phyloP scores from a whole-genome alignment of 176 grass and related monocot species.

The Aegilops umbellulata region DNA sequence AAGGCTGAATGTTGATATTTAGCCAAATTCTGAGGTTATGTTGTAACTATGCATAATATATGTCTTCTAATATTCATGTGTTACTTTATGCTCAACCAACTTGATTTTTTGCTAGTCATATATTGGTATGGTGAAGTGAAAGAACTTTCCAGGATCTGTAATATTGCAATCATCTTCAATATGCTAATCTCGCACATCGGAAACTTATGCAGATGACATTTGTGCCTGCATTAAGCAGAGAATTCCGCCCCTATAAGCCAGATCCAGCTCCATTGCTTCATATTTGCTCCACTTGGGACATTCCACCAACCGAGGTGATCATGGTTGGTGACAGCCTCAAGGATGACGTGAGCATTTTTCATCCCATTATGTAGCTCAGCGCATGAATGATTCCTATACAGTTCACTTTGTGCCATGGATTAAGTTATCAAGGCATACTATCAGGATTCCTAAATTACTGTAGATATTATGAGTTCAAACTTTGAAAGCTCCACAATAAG shows the following conservation, averaged over 20 bases:
- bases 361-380: neutral
- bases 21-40: neutral
- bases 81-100: neutral
- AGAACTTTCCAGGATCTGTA: neutral
- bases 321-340: conserved; percentile 92
- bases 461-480: neutral
- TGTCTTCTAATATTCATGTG: neutral
- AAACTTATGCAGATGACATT: conserved; percentile 55
- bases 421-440: neutral
- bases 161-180: neutral
- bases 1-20: neutral
- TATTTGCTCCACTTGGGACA: conserved; percentile 81
- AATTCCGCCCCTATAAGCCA: conserved; percentile 91
- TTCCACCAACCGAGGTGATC: conserved; percentile 77
- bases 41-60: neutral
- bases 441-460: neutral
- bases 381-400: neutral
- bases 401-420: neutral
- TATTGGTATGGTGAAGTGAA: neutral
- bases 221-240: conserved; percentile 80
- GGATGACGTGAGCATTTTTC: conserved; percentile 83
- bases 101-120: neutral
- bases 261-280: conserved; percentile 90
- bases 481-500: neutral
- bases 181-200: neutral